Evolutionary conservation across 768 basidiomycete genomes (phyloP).

Genomic region (Phaffia tasmanica): DNA sequence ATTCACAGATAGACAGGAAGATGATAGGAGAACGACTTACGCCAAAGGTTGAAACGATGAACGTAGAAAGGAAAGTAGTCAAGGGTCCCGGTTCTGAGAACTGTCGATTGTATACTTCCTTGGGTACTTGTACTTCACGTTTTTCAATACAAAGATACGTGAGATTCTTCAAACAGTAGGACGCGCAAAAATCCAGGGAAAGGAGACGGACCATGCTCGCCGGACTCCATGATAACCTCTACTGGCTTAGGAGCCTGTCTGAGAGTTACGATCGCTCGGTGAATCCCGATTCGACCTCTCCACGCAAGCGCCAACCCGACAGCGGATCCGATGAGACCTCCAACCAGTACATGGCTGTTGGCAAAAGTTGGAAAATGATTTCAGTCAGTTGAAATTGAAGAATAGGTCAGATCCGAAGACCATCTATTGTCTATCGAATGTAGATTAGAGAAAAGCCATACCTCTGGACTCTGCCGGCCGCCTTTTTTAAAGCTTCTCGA

Average conservation of each 20-base stretch:
- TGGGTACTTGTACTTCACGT: neutral
- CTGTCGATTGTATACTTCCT: neutral
- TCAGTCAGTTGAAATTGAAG: neutral
- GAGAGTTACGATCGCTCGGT: neutral
- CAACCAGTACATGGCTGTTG: neutral
- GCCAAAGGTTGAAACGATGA: neutral
- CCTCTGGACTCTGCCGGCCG: neutral
- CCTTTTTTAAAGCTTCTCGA: conserved; percentile 5
- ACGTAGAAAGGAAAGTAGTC: neutral
- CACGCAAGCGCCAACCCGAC: neutral
- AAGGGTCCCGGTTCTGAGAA: neutral
- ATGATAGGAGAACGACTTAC: neutral
- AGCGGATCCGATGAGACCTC: neutral
- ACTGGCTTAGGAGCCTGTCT: neutral
- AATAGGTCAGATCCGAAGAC: neutral
- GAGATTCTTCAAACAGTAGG: too few species aligned
- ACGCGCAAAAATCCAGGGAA: too few species aligned
- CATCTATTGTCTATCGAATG: neutral
- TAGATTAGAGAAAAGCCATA: neutral
- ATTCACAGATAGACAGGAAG: neutral
- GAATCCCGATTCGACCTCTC: neutral
- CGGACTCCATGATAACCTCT: conserved; percentile 9
- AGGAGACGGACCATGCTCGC: neutral
- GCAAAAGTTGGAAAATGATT: neutral
- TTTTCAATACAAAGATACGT: too few species aligned